Evolutionary conservation across 2,329 filamentous ascomycete species (phyloP), one percentile per base, ranked within the genome.

Genomic region (Talaromyces sp.): DNA sequence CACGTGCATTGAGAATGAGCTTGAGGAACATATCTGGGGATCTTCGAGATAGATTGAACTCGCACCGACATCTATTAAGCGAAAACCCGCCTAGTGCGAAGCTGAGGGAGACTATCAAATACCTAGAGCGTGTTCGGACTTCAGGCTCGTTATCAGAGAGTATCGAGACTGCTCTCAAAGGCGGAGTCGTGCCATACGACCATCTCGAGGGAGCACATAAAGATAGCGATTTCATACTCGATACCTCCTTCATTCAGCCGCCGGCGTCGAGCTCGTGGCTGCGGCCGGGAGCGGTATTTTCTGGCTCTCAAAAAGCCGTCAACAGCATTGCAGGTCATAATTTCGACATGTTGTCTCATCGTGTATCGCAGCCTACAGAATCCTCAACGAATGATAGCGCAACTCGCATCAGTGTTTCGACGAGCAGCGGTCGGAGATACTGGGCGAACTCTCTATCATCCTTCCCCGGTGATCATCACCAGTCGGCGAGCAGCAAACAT

Each of bases 261-360:
- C 82, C 80, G 9, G 70, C 84, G 2, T 75, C 80, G 59, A 86
- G 81, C 56, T 88, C 86, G 7, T 88, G 86, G 85, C 74, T 89
- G 11, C 80, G 82, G 58, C 81, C 84, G 5, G 86, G 87, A 21
- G 81, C 83, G 59, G 78, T 85, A 0, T 86, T 88, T 66, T 81
- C 81, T 12, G 87, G 87, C 2, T 84, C 80, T 28, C 87, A 89
- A 70, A 82, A 85, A 68, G 86, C 86, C 16, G 77, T 77, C 9
- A 75, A 74, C 60, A 71, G 67, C 50, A 64, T 68, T 23, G 69
- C 66, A 28, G 66, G 44, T 4, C 62, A 57, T n/a, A 60, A 39
- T 18, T 56, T 63, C 8, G 46, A 63, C 3, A 60, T 60, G 62
- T 33, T 60, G 71, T 46, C 55, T 57, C 50, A 70, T 72, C 55